Evolutionary conservation across 2,329 filamentous ascomycete genomes (phyloP), one percentile per base, ranked within the genome.

Genomic region (Clarireedia sp.): DNA sequence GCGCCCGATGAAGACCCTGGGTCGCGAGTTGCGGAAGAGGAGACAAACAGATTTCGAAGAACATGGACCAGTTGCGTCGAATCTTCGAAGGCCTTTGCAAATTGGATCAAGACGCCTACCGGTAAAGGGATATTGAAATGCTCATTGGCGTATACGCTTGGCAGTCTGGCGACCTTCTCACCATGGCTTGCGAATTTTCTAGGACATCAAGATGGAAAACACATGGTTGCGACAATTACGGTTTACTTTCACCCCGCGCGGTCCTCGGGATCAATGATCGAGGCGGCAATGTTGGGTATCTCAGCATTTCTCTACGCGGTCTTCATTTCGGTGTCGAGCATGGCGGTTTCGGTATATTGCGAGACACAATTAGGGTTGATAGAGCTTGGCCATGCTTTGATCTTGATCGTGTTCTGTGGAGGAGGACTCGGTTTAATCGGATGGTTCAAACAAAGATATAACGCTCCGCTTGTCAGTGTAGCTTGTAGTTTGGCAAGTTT

Each of bases 181-280:
- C 81, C 85, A 2, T 78, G 80, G 2, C 77, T 96, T 55, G 85
- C 90, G 16, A 74, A 77, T 7, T 81, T 90, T 55, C 75, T 96
- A 16, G 92, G 92, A 78, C 59, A 85, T 60, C 87, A 90, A 67
- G 91, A 96, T 71, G 90, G 90, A 50, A 96, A 96, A 68, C 92
- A 96, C 71, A 85, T 96, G 67, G 90, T 96, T 51, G 90, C 90
- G 33, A 96, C 92, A 2, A 83, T 96, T 56, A 95, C 90, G 0
- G 91, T 96, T 10, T 97, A 96, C 67, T 97, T 96, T 66, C 90
- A 96, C 69, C 90, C 92, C 4, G 89, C 90, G 5, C 79, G 92
- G 56, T 89, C 89, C 17, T 81, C 85, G 24, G 92, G 92, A 0
- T 94, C 88, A 62, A 96, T 96, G 90, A 80, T 89, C 56, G 89